A percentile compares a stretch with the other conserved stretches of the same genome.
phyloP scores from a whole-genome alignment of 306 rosid species.

The Geum urbanum region DNA sequence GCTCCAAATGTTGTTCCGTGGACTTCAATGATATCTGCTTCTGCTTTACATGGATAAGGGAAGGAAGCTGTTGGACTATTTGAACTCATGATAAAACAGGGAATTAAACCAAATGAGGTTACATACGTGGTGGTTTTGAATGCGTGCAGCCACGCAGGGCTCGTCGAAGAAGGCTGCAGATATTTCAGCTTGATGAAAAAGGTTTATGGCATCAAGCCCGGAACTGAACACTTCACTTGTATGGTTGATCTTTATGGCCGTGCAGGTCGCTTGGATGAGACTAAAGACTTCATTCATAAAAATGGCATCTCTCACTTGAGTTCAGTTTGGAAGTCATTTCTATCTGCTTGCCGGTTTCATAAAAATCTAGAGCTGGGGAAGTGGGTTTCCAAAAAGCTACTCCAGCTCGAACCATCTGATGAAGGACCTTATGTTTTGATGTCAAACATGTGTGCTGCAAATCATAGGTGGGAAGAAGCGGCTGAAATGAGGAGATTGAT shows the following conservation, averaged over 20 bases:
- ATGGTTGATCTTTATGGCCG: conserved; percentile 94
- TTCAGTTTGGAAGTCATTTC: conserved; percentile 68
- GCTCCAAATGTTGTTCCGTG: conserved; percentile 58
- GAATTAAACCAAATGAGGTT: conserved; percentile 68
- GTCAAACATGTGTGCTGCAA: conserved; percentile 60
- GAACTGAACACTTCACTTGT: conserved; percentile 67
- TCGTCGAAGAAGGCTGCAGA: conserved; percentile 62
- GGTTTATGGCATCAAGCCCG: conserved; percentile 52
- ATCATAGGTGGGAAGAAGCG: conserved; percentile 67
- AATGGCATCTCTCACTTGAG: conserved; percentile 53
- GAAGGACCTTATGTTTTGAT: conserved; percentile 60
- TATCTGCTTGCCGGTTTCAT: conserved; percentile 71
- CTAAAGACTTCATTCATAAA: conserved; percentile 52
- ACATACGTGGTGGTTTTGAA: conserved; percentile 68
- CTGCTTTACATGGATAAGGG: conserved; percentile 73
- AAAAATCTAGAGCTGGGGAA: conserved; percentile 65
- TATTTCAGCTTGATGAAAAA: conserved; percentile 76
- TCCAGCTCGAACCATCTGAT: conserved; percentile 59
- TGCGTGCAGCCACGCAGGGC: conserved; percentile 88
- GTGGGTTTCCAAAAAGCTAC: conserved; percentile 56
- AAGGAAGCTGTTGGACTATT: conserved; percentile 50
- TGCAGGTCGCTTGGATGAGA: conserved; percentile 63
- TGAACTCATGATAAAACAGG: conserved; percentile 51
- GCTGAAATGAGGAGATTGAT: conserved; percentile 58
- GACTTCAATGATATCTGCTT: conserved; percentile 82